Percentiles rank a stretch among this genome's conserved stretches.
phyloP scores from a whole-genome alignment of 495 filamentous ascomycete species.

The Lasiosphaeriaceae sp. region DNA sequence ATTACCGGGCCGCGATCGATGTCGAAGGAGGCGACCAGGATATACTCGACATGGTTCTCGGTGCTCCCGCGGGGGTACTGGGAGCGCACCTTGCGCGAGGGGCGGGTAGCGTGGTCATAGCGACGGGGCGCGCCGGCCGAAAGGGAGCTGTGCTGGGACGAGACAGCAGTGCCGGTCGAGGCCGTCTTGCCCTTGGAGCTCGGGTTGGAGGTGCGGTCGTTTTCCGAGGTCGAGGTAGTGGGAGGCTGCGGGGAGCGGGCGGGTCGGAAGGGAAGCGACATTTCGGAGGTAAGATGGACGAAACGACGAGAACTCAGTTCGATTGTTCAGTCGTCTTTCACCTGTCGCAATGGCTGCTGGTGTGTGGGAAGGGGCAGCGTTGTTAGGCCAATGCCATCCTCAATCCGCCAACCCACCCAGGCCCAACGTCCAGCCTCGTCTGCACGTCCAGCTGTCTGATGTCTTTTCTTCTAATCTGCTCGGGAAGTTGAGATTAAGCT shows the following conservation, averaged over 20 bases:
- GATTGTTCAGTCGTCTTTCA: conserved; percentile 34
- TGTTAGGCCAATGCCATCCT: conserved; percentile 1
- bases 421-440: no score
- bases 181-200: conserved; percentile 55
- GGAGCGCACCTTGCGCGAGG: conserved; percentile 58
- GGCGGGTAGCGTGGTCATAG: conserved; percentile 37
- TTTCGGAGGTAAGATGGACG: conserved; percentile 52
- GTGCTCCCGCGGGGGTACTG: conserved; percentile 76
- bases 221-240: conserved; percentile 28
- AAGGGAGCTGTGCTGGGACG: conserved; percentile 52
- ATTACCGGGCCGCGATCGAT: conserved; percentile 94
- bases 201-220: conserved; percentile 48
- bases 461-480: no score
- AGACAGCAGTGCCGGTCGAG: conserved; percentile 45
- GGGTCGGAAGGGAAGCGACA: conserved; percentile 46
- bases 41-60: conserved; percentile 97
- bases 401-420: no score
- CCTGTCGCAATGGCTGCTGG: conserved; percentile 12
- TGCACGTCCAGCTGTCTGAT: no score
- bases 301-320: conserved; percentile 58
- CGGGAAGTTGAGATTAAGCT: no score
- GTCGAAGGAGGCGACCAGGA: conserved; percentile 96
- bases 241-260: conserved; percentile 50
- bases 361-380: conserved; percentile 8
- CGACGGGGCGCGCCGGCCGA: conserved; percentile 38